phyloP scores from a whole-genome alignment of 495 filamentous ascomycete genomes.

The Pseudomonodictys pantanalensis region DNA sequence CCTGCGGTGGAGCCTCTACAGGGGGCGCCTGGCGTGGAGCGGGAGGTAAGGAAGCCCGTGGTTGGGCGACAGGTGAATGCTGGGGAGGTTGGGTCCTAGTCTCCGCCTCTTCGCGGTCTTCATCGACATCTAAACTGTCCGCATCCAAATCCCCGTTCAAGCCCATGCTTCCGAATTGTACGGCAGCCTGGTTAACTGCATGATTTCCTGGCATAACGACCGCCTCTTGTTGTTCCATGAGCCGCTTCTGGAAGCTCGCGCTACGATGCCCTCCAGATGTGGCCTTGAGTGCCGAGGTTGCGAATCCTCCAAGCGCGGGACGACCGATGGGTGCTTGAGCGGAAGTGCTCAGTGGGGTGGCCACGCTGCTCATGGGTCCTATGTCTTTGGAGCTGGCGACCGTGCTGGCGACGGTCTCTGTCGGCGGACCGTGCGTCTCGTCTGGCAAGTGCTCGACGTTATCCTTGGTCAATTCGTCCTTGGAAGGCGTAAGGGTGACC shows the following conservation, averaged over 20 bases:
- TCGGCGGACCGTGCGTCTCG: constrained; percentile 66
- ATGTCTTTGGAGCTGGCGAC: constrained; percentile 79
- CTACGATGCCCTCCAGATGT: constrained; percentile 58
- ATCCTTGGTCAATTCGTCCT: constrained; percentile 80
- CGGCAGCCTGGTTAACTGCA: constrained; percentile 86
- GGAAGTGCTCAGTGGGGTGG: constrained; percentile 57
- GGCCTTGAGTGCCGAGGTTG: constrained; percentile 73
- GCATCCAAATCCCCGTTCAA: constrained; percentile 63
- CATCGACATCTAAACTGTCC: constrained; percentile 79
- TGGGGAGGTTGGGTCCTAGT: constrained; percentile 92
- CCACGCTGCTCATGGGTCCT: constrained; percentile 50
- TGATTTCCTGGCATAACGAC: constrained; percentile 99
- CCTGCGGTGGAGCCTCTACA: constrained; percentile 29
- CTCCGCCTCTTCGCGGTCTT: constrained; percentile 90
- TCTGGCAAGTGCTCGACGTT: constrained; percentile 90
- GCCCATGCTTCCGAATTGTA: constrained; percentile 96
- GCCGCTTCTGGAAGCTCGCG: constrained; percentile 73
- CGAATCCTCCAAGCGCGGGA: constrained; percentile 64
- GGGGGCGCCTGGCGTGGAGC: constrained; percentile 46
- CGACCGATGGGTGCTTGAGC: constrained; percentile 59
- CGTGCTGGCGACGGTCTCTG: constrained; percentile 86
- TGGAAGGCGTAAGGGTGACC: constrained; percentile 60
- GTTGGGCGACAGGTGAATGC: constrained; percentile 86
- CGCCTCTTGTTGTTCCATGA: constrained; percentile 92
- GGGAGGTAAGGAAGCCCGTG: constrained; percentile 86